phyloP scores from a whole-genome alignment of 2,329 filamentous ascomycete genomes.

The Colletotrichum sp. region DNA sequence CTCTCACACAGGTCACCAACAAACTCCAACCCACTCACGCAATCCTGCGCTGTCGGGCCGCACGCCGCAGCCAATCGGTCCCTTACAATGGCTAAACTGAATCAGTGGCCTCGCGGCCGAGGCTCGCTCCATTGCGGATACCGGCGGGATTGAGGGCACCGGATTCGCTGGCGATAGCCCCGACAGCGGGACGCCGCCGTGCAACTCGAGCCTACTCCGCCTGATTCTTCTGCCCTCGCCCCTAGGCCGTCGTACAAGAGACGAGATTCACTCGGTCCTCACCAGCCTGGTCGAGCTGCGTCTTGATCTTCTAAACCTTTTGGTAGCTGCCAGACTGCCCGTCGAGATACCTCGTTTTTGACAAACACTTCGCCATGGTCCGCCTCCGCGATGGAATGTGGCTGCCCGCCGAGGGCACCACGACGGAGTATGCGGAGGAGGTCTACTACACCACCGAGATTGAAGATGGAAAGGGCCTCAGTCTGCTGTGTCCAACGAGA shows the following conservation, averaged over 20 bases:
- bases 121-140: slow-evolving; percentile 11
- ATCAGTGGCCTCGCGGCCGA: slow-evolving; percentile 12
- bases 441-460: slow-evolving; percentile 55
- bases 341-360: background rate
- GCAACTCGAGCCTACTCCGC: background rate
- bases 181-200: slow-evolving; percentile 12
- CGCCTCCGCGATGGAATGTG: slow-evolving; percentile 57
- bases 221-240: background rate
- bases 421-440: slow-evolving; percentile 70
- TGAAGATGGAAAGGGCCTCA: slow-evolving; percentile 50
- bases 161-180: slow-evolving; percentile 8
- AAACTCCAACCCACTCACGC: background rate
- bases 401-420: slow-evolving; percentile 64
- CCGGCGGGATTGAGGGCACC: slow-evolving; percentile 12
- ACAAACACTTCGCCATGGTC: slow-evolving; percentile 26
- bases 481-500: slow-evolving; percentile 59
- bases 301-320: background rate
- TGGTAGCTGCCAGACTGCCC: background rate
- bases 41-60: slow-evolving; percentile 7
- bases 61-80: slow-evolving; percentile 8
- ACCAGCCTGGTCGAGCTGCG: background rate
- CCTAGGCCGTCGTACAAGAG: slow-evolving; percentile 12
- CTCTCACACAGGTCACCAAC: background rate
- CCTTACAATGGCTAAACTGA: slow-evolving; percentile 13
- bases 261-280: slow-evolving; percentile 11